phyloP scores from a whole-genome alignment of 169 alveolate species.

The Plasmodium billcollinsi region DNA sequence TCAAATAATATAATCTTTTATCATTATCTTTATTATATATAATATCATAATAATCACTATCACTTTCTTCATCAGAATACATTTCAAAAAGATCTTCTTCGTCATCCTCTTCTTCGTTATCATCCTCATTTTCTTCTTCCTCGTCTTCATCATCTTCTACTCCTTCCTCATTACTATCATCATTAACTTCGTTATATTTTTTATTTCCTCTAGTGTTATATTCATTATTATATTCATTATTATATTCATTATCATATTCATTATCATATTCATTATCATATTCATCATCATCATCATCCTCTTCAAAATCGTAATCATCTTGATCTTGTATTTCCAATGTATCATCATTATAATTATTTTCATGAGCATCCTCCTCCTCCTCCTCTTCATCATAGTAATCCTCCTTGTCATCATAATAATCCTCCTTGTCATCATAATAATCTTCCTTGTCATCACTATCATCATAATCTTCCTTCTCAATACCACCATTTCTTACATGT shows the following conservation, averaged over 20 bases:
- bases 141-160: conserved; percentile 6
- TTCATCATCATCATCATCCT: background rate
- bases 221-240: conserved; percentile 11
- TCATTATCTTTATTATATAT: conserved; percentile 20
- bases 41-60: conserved; percentile 30
- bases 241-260: conserved; percentile 16
- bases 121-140: background rate
- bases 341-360: background rate
- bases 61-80: conserved; percentile 15
- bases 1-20: conserved; percentile 24
- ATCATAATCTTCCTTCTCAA: background rate
- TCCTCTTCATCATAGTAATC: conserved; percentile 26
- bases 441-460: background rate
- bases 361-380: conserved; percentile 5
- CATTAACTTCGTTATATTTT: background rate
- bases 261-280: conserved; percentile 21
- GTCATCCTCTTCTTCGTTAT: conserved; percentile 26
- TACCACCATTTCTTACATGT: background rate
- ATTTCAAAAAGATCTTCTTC: conserved; percentile 1
- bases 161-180: conserved; percentile 6
- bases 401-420: conserved; percentile 17
- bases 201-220: background rate
- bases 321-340: background rate
- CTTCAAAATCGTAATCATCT: conserved; percentile 21
- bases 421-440: background rate